Evolutionary conservation across 208 protist genomes (phyloP).

Genomic region (Trypanosoma grayi): DNA sequence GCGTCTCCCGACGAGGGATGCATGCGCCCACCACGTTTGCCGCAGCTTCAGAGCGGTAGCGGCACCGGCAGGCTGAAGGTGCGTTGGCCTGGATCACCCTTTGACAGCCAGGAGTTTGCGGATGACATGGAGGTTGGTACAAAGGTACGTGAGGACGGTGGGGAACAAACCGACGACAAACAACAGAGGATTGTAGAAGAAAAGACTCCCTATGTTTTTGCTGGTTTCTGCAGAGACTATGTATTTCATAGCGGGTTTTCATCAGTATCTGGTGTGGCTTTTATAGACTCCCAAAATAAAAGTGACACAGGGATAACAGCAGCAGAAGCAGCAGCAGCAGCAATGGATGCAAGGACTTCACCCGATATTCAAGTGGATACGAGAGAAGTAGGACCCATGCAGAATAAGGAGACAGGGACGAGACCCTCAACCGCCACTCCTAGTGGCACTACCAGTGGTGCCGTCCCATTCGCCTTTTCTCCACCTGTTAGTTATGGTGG

Average conservation of each 20-base stretch:
- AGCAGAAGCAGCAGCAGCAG: neutral
- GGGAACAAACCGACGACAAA: neutral
- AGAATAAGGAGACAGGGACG: neutral
- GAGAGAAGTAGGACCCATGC: neutral
- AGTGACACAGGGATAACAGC: neutral
- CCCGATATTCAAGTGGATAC: neutral
- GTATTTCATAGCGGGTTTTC: constrained; percentile 29
- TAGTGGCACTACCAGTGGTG: neutral
- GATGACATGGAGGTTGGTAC: neutral
- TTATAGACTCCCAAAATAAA: constrained; percentile 11
- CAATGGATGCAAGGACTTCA: neutral
- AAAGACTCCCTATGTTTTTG: constrained; percentile 21
- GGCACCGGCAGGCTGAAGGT: neutral
- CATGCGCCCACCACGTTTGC: neutral
- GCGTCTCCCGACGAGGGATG: constrained; percentile 3
- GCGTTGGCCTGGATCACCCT: constrained; percentile 26
- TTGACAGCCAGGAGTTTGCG: neutral
- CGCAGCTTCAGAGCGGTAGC: neutral
- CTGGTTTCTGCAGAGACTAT: constrained; percentile 20
- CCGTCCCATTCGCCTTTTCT: neutral
- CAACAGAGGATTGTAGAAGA: constrained; percentile 10
- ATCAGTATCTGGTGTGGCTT: constrained; percentile 21
- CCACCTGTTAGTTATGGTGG: neutral
- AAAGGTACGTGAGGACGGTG: neutral
- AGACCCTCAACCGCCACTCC: neutral